Conservation (phyloP, 176 grass and related monocot species). For the Aegilops longissima region DNA sequence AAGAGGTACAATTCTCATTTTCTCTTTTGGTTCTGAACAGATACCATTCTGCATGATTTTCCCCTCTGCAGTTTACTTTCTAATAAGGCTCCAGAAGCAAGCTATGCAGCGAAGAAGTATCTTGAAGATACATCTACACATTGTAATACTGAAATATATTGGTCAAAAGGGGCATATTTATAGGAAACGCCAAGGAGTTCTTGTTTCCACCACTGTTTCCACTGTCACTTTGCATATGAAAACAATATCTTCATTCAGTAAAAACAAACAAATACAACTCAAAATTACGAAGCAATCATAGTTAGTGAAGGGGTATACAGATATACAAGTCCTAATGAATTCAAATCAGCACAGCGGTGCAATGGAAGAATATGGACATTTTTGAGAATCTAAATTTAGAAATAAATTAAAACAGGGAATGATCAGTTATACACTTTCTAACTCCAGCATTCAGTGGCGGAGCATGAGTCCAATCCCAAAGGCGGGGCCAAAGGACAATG, state of each 20-base stretch:
- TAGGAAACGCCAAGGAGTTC: not conserved
- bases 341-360: not conserved
- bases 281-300: not conserved
- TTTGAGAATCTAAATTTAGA: not conserved
- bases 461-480: too few relatives aligned
- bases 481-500: too few relatives aligned
- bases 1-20: not conserved
- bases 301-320: not conserved
- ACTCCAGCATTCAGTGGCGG: too few relatives aligned
- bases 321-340: not conserved
- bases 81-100: not conserved
- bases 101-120: not conserved
- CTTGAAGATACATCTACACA: not conserved
- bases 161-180: not conserved
- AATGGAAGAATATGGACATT: not conserved
- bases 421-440: too few relatives aligned
- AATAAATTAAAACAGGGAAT: too few relatives aligned
- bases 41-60: not conserved
- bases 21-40: not conserved
- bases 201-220: not conserved
- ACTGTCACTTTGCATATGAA: not conserved
- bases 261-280: not conserved
- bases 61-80: not conserved
- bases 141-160: not conserved
- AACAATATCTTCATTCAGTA: not conserved